Percentiles rank a stretch among this genome's conserved stretches.
Evolutionary conservation across 495 filamentous ascomycete species (phyloP).

Genomic region (Hypoxylon fuscum): DNA sequence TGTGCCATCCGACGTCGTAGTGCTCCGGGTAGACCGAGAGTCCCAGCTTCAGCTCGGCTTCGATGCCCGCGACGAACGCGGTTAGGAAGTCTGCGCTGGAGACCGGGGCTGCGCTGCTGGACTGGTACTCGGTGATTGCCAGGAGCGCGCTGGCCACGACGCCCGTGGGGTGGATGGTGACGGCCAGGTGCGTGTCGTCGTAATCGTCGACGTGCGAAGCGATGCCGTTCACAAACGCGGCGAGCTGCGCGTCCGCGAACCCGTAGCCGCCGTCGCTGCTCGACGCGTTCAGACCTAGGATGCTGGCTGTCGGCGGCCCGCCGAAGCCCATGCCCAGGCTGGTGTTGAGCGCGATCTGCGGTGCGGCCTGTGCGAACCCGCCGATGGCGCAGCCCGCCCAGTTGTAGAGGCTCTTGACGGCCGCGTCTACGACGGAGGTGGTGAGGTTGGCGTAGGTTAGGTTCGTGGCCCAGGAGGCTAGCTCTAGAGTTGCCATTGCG

Average conservation of each 20-base stretch:
- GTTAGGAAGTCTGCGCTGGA: constrained; percentile 57
- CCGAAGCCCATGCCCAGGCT: constrained; percentile 52
- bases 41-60: constrained; percentile 61
- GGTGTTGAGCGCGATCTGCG: constrained; percentile 52
- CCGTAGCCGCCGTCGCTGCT: too few species aligned
- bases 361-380: constrained; percentile 56
- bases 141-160: constrained; percentile 61
- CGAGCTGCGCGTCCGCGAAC: constrained; percentile 58
- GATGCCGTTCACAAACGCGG: constrained; percentile 64
- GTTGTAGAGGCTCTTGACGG: constrained; percentile 59
- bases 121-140: constrained; percentile 48
- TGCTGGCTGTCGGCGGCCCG: constrained; percentile 53
- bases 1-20: constrained; percentile 66
- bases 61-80: constrained; percentile 62
- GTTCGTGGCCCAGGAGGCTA: constrained; percentile 51
- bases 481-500: constrained; percentile 51
- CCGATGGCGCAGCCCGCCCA: constrained; percentile 62
- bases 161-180: constrained; percentile 64
- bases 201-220: constrained; percentile 66
- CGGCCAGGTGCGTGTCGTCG: constrained; percentile 66
- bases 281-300: constrained; percentile 52
- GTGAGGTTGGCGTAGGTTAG: constrained; percentile 49
- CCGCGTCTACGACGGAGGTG: constrained; percentile 41
- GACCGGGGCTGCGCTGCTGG: constrained; percentile 29
- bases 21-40: constrained; percentile 62